Conservation (phyloP, 2,329 filamentous ascomycete species). For the Lasiodiplodia citricola region DNA sequence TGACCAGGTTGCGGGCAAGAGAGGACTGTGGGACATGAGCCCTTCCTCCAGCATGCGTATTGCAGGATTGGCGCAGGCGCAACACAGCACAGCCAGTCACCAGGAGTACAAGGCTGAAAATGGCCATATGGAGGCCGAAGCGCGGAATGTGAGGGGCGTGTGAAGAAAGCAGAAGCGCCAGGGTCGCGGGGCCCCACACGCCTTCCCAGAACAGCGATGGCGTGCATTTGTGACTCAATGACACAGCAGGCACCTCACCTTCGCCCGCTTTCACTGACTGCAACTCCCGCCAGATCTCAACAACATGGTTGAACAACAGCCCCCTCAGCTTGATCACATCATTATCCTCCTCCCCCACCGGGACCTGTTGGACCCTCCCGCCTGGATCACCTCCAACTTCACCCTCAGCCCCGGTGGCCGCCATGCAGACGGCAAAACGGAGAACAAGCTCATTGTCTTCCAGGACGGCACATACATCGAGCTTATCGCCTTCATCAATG, state of each 20-base stretch:
- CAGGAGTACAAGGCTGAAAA: background rate
- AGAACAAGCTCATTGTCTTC: conserved; percentile 68
- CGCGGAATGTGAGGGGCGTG: background rate
- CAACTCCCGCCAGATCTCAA: conserved; percentile 23
- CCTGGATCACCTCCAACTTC: conserved; percentile 60
- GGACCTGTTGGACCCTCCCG: conserved; percentile 54
- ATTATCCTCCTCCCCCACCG: conserved; percentile 65
- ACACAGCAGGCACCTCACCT: conserved; percentile 3
- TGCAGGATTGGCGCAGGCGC: background rate
- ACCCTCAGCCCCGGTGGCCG: conserved; percentile 64
- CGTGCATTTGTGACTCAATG: conserved; percentile 1
- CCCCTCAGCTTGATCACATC: conserved; percentile 63
- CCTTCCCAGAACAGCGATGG: background rate
- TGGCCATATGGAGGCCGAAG: background rate
- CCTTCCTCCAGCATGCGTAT: background rate
- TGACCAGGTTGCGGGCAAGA: background rate
- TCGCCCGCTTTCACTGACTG: background rate
- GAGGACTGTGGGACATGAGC: background rate
- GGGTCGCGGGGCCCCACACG: conserved; percentile 8
- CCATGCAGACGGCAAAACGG: conserved; percentile 65
- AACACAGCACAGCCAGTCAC: background rate
- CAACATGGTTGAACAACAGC: conserved; percentile 13
- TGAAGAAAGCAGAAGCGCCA: conserved; percentile 1
- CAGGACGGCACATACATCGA: conserved; percentile 70
- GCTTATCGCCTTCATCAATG: conserved; percentile 66